A percentile compares a stretch with the other conserved stretches of the same genome.
Evolutionary conservation across 1,284 basidiomycete genomes (phyloP).

Genomic region (Marasmius sp.): DNA sequence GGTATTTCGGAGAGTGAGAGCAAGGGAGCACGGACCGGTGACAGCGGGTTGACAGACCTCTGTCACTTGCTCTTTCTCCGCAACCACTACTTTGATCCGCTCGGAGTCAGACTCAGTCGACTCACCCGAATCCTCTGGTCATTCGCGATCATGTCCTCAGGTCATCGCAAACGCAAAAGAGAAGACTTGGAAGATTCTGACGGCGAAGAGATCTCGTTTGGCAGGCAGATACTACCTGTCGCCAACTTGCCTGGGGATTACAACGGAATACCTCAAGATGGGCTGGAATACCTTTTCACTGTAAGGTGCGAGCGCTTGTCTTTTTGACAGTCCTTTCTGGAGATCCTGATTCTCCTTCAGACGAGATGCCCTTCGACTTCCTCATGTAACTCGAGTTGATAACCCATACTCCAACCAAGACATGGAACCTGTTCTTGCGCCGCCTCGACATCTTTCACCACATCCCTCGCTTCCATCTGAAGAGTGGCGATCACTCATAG

Average conservation of each 20-base stretch:
- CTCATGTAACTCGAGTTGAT: constrained; percentile 55
- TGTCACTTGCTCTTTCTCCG: too few relatives aligned
- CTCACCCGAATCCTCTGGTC: background rate
- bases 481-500: constrained; percentile 61
- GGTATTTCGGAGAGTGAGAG: background rate
- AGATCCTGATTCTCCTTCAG: constrained; percentile 34
- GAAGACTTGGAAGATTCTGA: constrained; percentile 45
- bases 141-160: constrained; percentile 21
- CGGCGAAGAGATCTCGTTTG: constrained; percentile 53
- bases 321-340: constrained; percentile 8
- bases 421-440: constrained; percentile 18
- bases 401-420: constrained; percentile 61
- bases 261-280: constrained; percentile 65
- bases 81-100: too few relatives aligned
- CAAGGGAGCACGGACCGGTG: too few relatives aligned
- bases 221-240: constrained; percentile 70
- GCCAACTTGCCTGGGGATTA: constrained; percentile 70
- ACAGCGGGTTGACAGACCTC: too few relatives aligned
- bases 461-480: constrained; percentile 53
- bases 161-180: constrained; percentile 48
- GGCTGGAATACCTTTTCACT: constrained; percentile 78
- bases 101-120: too few relatives aligned
- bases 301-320: constrained; percentile 54
- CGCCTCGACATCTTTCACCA: constrained; percentile 22
- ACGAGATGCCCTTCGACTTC: constrained; percentile 64